Percentiles rank a stretch among this genome's conserved stretches.
phyloP scores from a whole-genome alignment of 345 rosid species.

The Salix arbutifolia region DNA sequence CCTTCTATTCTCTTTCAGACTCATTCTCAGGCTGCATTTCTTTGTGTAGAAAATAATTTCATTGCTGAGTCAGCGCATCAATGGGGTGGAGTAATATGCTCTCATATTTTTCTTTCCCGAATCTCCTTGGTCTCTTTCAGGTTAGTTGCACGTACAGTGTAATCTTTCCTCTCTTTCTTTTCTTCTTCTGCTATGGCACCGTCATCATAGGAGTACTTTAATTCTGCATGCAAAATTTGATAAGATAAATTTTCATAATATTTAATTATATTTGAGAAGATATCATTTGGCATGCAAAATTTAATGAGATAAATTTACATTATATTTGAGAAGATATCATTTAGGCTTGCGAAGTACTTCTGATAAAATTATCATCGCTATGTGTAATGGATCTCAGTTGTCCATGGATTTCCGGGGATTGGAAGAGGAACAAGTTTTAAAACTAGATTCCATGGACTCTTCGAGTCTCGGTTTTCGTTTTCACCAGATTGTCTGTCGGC shows the following conservation, averaged over 20 bases:
- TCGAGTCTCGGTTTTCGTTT: not conserved
- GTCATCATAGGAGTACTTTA: not conserved
- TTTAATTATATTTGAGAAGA: not conserved
- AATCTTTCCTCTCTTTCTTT: no score
- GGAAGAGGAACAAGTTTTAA: not conserved
- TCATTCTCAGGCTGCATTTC: not conserved
- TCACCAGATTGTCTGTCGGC: not conserved
- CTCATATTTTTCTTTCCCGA: constrained; percentile 3
- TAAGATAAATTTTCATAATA: not conserved
- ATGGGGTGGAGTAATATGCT: constrained; percentile 17
- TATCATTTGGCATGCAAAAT: not conserved
- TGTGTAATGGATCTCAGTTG: not conserved
- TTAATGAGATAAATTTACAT: not conserved
- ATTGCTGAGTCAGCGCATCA: not conserved
- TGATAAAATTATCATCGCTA: not conserved
- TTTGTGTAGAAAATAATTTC: not conserved
- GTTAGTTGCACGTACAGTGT: not conserved
- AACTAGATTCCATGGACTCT: not conserved
- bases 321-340: not conserved
- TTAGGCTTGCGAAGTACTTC: not conserved
- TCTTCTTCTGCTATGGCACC: not conserved
- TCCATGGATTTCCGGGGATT: not conserved
- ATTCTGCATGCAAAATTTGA: not conserved
- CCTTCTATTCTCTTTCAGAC: not conserved
- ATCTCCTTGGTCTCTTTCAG: constrained; percentile 13